These are phyloP conservation scores for Saccharum hybrid DNA, from an alignment of 202 grass and related monocot genomes.

Conservation along the genomic window DNA sequence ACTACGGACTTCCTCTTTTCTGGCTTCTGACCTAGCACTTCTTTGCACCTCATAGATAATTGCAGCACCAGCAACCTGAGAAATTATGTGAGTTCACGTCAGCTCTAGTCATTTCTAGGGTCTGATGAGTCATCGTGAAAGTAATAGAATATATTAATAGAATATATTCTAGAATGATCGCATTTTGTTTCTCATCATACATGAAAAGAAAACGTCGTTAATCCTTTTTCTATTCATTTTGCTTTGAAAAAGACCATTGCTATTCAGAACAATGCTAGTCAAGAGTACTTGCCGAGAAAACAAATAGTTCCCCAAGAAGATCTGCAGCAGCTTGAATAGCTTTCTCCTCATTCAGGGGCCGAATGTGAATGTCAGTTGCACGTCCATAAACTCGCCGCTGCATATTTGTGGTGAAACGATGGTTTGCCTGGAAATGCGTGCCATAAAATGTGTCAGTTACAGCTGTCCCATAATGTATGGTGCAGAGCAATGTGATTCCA, in stretches of 20 bases:
- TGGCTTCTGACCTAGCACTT: slow-evolving; percentile 92
- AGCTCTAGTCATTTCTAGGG: slow-evolving; percentile 23
- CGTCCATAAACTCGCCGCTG: slow-evolving; percentile 81
- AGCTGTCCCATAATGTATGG: neutral
- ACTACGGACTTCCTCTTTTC: slow-evolving; percentile 76
- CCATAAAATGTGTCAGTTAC: slow-evolving; percentile 42
- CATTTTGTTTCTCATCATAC: neutral
- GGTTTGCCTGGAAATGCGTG: slow-evolving; percentile 68
- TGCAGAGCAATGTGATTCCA: neutral
- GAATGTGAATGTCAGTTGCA: slow-evolving; percentile 70
- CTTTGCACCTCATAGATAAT: slow-evolving; percentile 96
- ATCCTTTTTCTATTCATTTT: neutral
- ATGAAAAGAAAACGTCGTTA: neutral
- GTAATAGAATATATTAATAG: neutral
- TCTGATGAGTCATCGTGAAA: neutral
- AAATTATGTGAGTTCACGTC: slow-evolving; percentile 30
- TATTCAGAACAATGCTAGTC: slow-evolving; percentile 20
- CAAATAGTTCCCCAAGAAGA: slow-evolving; percentile 83
- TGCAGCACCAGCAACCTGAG: slow-evolving; percentile 73
- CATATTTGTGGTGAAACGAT: slow-evolving; percentile 89
- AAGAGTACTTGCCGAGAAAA: slow-evolving; percentile 66
- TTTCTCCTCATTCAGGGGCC: slow-evolving; percentile 91
- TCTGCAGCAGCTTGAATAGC: slow-evolving; percentile 93
- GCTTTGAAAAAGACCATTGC: neutral
- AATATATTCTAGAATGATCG: neutral